phyloP scores from a whole-genome alignment of 2,329 filamentous ascomycete species.

The Verticillium nubilum region DNA sequence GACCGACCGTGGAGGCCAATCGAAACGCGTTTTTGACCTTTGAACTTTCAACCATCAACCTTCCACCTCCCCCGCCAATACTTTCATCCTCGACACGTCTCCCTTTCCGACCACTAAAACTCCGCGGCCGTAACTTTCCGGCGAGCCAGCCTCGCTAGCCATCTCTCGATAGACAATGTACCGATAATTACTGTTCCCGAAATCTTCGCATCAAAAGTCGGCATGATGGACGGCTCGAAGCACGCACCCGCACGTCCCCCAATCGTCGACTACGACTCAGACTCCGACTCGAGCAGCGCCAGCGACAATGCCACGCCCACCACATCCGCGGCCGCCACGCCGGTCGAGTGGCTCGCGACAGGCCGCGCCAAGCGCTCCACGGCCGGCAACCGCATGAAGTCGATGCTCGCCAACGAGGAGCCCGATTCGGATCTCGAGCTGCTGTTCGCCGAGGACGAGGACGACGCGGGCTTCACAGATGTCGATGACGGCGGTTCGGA shows the following conservation, averaged over 20 bases:
- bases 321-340: slow-evolving; percentile 19
- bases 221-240: slow-evolving; percentile 9
- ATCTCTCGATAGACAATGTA: slow-evolving; percentile 6
- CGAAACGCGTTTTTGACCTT: background rate
- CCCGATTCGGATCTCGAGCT: slow-evolving; percentile 65
- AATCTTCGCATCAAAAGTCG: background rate
- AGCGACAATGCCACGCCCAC: slow-evolving; percentile 30
- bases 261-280: slow-evolving; percentile 7
- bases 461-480: slow-evolving; percentile 66
- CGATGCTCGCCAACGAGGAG: slow-evolving; percentile 69
- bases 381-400: slow-evolving; percentile 78
- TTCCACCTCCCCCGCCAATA: background rate
- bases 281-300: slow-evolving; percentile 18
- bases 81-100: background rate
- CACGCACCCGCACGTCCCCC: slow-evolving; percentile 1
- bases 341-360: slow-evolving; percentile 66
- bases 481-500: slow-evolving; percentile 65
- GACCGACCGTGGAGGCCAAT: background rate
- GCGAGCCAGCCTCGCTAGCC: background rate
- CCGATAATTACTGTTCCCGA: background rate
- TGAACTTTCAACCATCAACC: background rate
- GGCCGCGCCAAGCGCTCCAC: slow-evolving; percentile 71
- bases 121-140: too few species aligned
- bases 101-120: background rate
- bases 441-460: slow-evolving; percentile 68